Base-by-base conservation (phyloP, 352 stramenopile species). In the Peronospora belbahrii region DNA sequence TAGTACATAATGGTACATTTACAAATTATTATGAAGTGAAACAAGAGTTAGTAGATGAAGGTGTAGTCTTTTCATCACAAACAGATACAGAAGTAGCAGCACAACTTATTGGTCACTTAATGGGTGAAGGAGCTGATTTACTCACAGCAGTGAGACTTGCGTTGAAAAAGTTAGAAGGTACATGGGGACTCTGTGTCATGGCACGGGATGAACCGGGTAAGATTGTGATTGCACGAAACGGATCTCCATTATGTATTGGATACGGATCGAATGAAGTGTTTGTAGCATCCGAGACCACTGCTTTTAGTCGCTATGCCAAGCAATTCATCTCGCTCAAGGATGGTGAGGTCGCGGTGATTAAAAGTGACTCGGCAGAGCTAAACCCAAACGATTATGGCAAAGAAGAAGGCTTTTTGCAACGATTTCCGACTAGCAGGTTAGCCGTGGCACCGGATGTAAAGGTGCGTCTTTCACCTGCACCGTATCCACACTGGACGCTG, bases 1-100 rank as follows among this genome's bases (percentile, higher is more conserved):
- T 99, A n/a, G 94, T 99, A 14, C 97, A 99, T 74, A 99, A 99
- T 65, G 97, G 97, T 34, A 99, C 96, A 23, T 95, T 99, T 56
- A 98, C 97, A 48, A 99, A 99, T 67, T 95, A 95, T 62, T 76
- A 88, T 58, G 77, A 90, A 52, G 76, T 96, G 50, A 95, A 95
- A 61, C 83, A 93, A 58, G 78, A 90, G 68, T 62, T 91, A 6
- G 56, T 88, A 45, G 67, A 59, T 41, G 76, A 83, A 43, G 95
- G 95, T 31, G 86, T 98, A 11, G 62, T 74, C 10, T 99, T 99
- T 60, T 81, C 69, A 20, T 95, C 76, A 24, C 85, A 99, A 60
- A 99, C 97, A 1, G 97, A 99, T 70, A 98, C 96, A 2, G 97
- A 99, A 68, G 96, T 99, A 37, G 97, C 98, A 39, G 94, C 88